Conservation (phyloP, 805 yeast species). For the Candida rishiriensis region DNA sequence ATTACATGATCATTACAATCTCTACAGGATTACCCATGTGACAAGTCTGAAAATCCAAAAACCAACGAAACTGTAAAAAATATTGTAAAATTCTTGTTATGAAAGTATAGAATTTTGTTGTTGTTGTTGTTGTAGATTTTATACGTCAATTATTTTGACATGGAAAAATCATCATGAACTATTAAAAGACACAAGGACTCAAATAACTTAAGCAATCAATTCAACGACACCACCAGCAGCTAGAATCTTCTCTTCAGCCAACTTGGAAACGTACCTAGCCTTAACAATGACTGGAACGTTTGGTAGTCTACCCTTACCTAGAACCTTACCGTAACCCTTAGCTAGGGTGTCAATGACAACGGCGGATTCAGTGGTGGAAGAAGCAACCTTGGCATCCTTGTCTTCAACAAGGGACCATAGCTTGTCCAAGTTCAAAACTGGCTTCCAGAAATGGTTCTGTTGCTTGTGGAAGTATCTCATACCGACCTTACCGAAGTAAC, state of each 20-base stretch:
- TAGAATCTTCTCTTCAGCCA: conserved; percentile 99
- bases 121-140: no score
- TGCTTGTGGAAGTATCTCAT: conserved; percentile 99
- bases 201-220: conserved; percentile 77
- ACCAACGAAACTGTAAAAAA: no score
- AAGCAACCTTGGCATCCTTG: conserved; percentile 89
- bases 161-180: no score
- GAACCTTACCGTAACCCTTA: conserved; percentile 99
- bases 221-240: conserved; percentile 99
- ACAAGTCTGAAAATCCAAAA: no score
- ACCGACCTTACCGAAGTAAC: conserved; percentile 99
- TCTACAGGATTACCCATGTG: no score
- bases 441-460: conserved; percentile 93
- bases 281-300: conserved; percentile 97
- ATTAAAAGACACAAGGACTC: no score
- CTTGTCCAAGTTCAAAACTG: conserved; percentile 96
- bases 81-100: no score
- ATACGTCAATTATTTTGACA: no score
- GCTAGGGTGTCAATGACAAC: conserved; percentile 99
- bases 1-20: no score
- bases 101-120: no score
- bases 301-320: conserved; percentile 99
- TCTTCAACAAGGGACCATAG: conserved; percentile 96
- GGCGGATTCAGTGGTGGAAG: conserved; percentile 84
- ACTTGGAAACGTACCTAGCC: conserved; percentile 98